phyloP scores from a whole-genome alignment of 768 basidiomycete genomes.

The Erythrobasidium yunnanense region DNA sequence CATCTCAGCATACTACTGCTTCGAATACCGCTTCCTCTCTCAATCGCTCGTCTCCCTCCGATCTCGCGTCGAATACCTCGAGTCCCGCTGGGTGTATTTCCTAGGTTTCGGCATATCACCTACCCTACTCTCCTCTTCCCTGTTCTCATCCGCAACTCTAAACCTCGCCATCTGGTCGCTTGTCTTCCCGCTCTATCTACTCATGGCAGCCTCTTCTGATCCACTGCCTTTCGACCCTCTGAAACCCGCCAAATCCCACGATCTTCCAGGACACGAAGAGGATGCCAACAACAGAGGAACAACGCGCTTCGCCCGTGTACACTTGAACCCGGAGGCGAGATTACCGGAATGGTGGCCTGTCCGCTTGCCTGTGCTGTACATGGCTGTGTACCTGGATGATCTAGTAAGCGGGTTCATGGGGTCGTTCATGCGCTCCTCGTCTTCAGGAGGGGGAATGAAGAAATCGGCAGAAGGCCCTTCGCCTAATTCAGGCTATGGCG shows the following conservation, averaged over 20 bases:
- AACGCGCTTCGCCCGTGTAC: conserved; percentile 27
- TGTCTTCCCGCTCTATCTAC: conserved; percentile 58
- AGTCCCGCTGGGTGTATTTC: conserved; percentile 83
- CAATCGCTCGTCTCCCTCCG: conserved; percentile 30
- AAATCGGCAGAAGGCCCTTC: conserved; percentile 25
- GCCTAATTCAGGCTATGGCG: conserved; percentile 12
- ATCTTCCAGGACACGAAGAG: conserved; percentile 21
- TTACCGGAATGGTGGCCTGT: conserved; percentile 49
- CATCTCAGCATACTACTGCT: conserved; percentile 85
- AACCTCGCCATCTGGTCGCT: conserved; percentile 76
- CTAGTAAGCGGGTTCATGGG: conserved; percentile 47
- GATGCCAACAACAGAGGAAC: conserved; percentile 1
- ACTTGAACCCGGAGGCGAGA: conserved; percentile 34
- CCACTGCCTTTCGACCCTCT: conserved; percentile 69
- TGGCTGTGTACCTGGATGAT: conserved; percentile 66
- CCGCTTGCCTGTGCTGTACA: conserved; percentile 62
- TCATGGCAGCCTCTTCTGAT: conserved; percentile 67
- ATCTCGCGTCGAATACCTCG: conserved; percentile 48
- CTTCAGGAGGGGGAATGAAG: conserved; percentile 25
- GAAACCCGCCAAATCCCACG: conserved; percentile 46
- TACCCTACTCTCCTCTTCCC: conserved; percentile 28
- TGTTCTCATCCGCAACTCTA: conserved; percentile 11
- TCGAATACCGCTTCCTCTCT: conserved; percentile 53
- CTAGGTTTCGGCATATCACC: conserved; percentile 59
- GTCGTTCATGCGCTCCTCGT: conserved; percentile 50